Percentiles rank a stretch among this genome's conserved stretches.
phyloP scores from a whole-genome alignment of 257 asterid genomes.

The Solanum etuberosum region DNA sequence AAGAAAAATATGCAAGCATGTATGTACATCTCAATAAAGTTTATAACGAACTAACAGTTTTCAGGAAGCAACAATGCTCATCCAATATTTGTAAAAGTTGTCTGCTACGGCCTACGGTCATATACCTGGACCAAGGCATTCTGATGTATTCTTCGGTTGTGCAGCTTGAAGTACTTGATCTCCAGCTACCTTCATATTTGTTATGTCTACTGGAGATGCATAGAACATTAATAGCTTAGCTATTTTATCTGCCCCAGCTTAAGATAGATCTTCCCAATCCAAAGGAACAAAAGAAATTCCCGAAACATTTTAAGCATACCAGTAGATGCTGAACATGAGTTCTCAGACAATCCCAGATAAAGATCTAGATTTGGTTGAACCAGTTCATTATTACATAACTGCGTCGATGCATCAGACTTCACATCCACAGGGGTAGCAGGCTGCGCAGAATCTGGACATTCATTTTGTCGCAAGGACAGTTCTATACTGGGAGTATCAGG shows the following conservation, averaged over 20 bases:
- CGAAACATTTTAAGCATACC: conserved; percentile 8
- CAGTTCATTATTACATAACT: conserved; percentile 7
- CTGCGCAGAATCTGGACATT: conserved; percentile 11
- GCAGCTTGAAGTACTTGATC: conserved; percentile 23
- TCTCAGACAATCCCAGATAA: conserved; percentile 29
- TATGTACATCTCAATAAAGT: conserved; percentile 2
- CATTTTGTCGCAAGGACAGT: conserved; percentile 21
- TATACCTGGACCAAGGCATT: conserved; percentile 44
- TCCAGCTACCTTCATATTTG: conserved; percentile 16
- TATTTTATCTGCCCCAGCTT: neutral
- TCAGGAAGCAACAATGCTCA: conserved; percentile 6
- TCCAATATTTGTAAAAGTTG: neutral
- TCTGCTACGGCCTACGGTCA: neutral
- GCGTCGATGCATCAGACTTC: conserved; percentile 11
- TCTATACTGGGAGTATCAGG: conserved; percentile 21
- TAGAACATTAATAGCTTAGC: neutral
- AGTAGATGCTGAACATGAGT: conserved; percentile 35
- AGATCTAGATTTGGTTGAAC: conserved; percentile 33
- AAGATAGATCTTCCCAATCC: conserved; percentile 9
- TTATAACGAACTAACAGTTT: neutral
- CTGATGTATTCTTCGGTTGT: conserved; percentile 18
- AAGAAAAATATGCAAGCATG: conserved; percentile 11
- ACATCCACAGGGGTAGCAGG: conserved; percentile 12
- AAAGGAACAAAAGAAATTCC: conserved; percentile 2
- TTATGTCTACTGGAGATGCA: conserved; percentile 17